phyloP scores from a whole-genome alignment of 2,329 filamentous ascomycete genomes.

The Fusarium sacchari region DNA sequence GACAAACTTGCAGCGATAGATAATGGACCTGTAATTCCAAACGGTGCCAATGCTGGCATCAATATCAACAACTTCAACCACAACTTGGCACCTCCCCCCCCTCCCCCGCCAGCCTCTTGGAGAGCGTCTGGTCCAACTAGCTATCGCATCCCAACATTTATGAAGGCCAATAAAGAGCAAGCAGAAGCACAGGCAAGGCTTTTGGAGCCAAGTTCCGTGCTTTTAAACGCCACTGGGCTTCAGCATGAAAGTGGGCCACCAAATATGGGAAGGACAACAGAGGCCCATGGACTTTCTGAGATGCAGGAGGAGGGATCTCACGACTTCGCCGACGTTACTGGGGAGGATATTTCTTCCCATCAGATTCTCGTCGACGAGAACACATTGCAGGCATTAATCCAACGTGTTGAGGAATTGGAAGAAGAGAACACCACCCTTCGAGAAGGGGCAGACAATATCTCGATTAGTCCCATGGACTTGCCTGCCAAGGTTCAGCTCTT shows the following conservation, averaged over 20 bases:
- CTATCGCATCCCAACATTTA: not conserved
- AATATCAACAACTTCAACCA: too few relatives aligned
- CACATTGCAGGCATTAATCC: not conserved
- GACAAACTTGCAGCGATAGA: not conserved
- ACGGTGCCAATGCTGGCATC: not conserved
- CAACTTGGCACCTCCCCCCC: too few relatives aligned
- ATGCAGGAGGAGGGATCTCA: not conserved
- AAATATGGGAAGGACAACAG: accelerated
- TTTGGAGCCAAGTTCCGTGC: not conserved
- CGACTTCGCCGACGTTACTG: accelerated
- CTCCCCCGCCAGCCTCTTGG: too few relatives aligned
- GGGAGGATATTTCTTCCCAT: not conserved
- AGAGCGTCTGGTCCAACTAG: not conserved
- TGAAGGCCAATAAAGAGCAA: not conserved
- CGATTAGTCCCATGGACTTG: not conserved
- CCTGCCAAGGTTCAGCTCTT: not conserved
- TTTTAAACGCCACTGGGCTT: not conserved
- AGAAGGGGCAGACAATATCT: not conserved
- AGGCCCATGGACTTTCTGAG: not conserved
- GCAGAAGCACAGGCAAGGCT: not conserved
- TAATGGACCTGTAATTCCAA: not conserved
- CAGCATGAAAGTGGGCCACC: not conserved
- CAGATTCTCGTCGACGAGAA: not conserved
- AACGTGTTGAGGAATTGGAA: not conserved
- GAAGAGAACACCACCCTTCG: not conserved